Percentiles rank a stretch among this genome's conserved stretches.
Conservation (phyloP, 2,329 filamentous ascomycete species). For the Xylariaceae sp. region DNA sequence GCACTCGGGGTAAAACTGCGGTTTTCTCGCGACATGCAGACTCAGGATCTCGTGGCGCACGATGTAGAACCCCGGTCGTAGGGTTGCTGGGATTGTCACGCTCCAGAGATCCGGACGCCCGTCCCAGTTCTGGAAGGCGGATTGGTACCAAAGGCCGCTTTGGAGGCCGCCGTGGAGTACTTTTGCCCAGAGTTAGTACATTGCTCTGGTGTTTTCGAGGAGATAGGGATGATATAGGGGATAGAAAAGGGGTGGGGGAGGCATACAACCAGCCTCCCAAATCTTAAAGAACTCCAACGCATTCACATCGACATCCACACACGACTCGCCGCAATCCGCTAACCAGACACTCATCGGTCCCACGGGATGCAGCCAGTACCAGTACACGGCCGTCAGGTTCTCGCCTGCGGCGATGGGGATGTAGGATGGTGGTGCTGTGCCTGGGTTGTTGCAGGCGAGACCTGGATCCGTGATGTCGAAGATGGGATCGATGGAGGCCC, state of each 20-base stretch:
- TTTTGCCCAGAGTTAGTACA: no score
- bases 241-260: not conserved
- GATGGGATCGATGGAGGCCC: constrained; percentile 37
- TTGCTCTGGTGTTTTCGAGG: not conserved
- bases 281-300: constrained; percentile 37
- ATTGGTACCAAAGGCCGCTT: constrained; percentile 37
- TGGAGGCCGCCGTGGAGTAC: constrained; percentile 32
- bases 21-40: constrained; percentile 44
- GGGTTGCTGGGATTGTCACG: constrained; percentile 39
- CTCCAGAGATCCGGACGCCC: constrained; percentile 39
- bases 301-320: constrained; percentile 30
- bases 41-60: constrained; percentile 50
- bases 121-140: constrained; percentile 37
- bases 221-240: not conserved
- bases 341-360: constrained; percentile 39
- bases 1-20: constrained; percentile 41
- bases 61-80: constrained; percentile 45
- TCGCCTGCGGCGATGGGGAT: constrained; percentile 36
- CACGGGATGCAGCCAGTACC: constrained; percentile 39
- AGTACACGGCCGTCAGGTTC: constrained; percentile 37
- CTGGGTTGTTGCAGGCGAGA: constrained; percentile 37
- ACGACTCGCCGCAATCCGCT: constrained; percentile 32
- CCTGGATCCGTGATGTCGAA: constrained; percentile 32
- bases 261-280: constrained; percentile 33
- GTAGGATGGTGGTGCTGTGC: constrained; percentile 32